Conservation (phyloP, 371 early-diverging fungal species). For the Mucor mucedo region DNA sequence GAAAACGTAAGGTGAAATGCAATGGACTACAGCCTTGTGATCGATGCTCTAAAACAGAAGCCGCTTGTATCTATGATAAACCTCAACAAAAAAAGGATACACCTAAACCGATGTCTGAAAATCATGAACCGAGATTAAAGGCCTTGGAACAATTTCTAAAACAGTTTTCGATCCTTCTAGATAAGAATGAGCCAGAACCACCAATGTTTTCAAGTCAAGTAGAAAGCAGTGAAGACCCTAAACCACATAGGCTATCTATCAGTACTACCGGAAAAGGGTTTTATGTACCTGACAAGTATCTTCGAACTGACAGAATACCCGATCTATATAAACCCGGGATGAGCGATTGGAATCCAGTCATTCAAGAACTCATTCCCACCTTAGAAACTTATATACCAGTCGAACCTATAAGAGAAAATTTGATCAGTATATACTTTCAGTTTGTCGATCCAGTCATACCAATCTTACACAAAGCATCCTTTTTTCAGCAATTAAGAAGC, state of each 20-base stretch:
- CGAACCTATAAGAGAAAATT: slow-evolving; percentile 32
- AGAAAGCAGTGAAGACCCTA: not conserved
- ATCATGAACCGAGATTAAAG: slow-evolving; percentile 25
- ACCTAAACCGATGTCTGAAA: slow-evolving; percentile 17
- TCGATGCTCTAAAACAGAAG: slow-evolving; percentile 24
- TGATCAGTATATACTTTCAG: slow-evolving; percentile 68
- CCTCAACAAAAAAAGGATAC: slow-evolving; percentile 22
- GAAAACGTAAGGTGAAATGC: slow-evolving; percentile 37
- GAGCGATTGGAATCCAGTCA: slow-evolving; percentile 3
- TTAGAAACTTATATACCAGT: not conserved
- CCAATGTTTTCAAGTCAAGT: slow-evolving; percentile 10
- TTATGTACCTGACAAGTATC: slow-evolving; percentile 28
- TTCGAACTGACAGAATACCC: slow-evolving; percentile 28
- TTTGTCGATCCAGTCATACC: slow-evolving; percentile 72
- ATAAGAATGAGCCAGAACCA: slow-evolving; percentile 11
- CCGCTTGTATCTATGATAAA: slow-evolving; percentile 27
- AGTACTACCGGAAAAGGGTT: slow-evolving; percentile 31
- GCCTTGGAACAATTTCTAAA: slow-evolving; percentile 12
- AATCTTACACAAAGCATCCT: slow-evolving; percentile 60
- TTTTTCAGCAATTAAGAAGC: slow-evolving; percentile 20
- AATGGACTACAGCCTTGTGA: slow-evolving; percentile 29
- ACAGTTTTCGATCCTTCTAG: slow-evolving; percentile 24
- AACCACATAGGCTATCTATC: slow-evolving; percentile 19
- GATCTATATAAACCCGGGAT: not conserved
- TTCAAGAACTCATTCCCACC: slow-evolving; percentile 1